Conservation (phyloP, 352 stramenopile species). For the Aphanomyces invadans region DNA sequence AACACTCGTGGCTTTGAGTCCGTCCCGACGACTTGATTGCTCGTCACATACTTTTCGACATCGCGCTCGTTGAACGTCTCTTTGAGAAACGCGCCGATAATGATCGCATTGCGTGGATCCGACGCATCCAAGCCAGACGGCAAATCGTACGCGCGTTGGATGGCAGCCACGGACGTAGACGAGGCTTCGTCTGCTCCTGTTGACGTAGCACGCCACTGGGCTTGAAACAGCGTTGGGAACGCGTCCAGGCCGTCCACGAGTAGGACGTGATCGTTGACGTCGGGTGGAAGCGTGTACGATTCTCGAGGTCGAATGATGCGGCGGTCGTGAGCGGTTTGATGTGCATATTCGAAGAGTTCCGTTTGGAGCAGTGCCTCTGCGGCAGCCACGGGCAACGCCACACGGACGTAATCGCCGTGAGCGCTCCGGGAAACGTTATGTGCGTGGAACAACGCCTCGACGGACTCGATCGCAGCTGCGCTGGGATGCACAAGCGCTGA, state of each 20-base stretch:
- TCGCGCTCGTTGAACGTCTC: conserved; percentile 61
- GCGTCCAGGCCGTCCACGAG: conserved; percentile 67
- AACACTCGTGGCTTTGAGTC: background rate
- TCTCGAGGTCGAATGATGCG: conserved; percentile 40
- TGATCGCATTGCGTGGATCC: conserved; percentile 38
- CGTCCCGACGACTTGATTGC: conserved; percentile 24
- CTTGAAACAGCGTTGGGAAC: conserved; percentile 58
- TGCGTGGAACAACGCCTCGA: conserved; percentile 27
- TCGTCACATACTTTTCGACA: conserved; percentile 36
- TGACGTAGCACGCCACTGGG: background rate
- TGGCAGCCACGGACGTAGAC: background rate
- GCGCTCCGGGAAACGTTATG: conserved; percentile 25
- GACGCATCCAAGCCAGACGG: conserved; percentile 24
- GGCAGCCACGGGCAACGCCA: conserved; percentile 34
- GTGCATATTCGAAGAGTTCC: conserved; percentile 42
- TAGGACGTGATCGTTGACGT: conserved; percentile 35
- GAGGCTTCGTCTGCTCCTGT: conserved; percentile 9
- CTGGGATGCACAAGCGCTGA: conserved; percentile 36
- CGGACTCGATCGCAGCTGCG: conserved; percentile 17
- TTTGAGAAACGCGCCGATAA: conserved; percentile 61
- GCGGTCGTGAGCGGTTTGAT: conserved; percentile 29
- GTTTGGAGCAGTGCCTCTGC: conserved; percentile 55
- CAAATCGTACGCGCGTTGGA: conserved; percentile 57
- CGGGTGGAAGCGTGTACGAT: conserved; percentile 35
- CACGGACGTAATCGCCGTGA: conserved; percentile 39